These are phyloP conservation scores for Fusarium camptoceras DNA, from an alignment of 2,329 filamentous ascomycete species.

Conservation along the genomic window DNA sequence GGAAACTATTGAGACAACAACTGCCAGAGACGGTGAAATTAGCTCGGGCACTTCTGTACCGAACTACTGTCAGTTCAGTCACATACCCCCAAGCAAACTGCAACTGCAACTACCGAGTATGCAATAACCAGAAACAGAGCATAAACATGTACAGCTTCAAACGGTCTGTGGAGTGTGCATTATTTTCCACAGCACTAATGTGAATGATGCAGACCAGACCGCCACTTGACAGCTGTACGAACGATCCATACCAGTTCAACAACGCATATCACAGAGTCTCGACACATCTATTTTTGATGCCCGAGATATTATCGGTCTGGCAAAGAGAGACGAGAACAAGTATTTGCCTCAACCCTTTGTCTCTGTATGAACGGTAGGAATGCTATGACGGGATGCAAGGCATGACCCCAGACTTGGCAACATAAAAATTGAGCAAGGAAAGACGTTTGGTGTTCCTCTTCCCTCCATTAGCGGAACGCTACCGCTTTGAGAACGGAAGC, in stretches of 20 bases:
- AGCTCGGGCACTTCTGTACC: conserved; percentile 17
- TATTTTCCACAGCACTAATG: conserved; percentile 30
- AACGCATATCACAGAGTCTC: conserved; percentile 36
- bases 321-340: neutral
- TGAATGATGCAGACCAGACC: conserved; percentile 47
- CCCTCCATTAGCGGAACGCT: conserved; percentile 7
- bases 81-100: neutral
- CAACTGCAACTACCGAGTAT: conserved; percentile 2
- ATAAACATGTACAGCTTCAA: neutral
- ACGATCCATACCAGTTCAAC: conserved; percentile 29
- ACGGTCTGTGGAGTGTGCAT: conserved; percentile 23
- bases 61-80: neutral
- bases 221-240: conserved; percentile 46
- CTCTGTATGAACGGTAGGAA: neutral
- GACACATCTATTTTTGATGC: conserved; percentile 6
- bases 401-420: conserved; percentile 31
- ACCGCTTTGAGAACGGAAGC: conserved; percentile 8
- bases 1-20: conserved; percentile 40
- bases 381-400: conserved; percentile 11
- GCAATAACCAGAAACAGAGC: conserved; percentile 26
- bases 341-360: neutral
- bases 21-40: conserved; percentile 10
- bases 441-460: neutral
- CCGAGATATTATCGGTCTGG: neutral
- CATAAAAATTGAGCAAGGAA: conserved; percentile 5